Evolutionary conservation across 2,329 filamentous ascomycete species (phyloP).

Genomic region (Colletotrichum scovillei): DNA sequence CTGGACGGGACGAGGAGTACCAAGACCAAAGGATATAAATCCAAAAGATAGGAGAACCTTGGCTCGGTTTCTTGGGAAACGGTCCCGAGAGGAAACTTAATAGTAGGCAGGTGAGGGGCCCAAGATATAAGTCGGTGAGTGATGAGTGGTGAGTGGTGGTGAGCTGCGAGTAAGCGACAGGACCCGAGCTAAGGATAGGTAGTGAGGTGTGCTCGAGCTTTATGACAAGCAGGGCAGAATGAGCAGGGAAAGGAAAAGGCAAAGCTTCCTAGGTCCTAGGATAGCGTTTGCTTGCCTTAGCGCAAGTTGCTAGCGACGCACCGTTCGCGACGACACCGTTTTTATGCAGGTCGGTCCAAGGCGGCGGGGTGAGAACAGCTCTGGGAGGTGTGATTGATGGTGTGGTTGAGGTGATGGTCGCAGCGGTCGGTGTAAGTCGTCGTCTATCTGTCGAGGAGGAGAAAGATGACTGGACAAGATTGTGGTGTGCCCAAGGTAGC

Average conservation of each 20-base stretch:
- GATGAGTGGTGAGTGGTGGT: slow-evolving; percentile 6
- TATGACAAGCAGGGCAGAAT: slow-evolving; percentile 31
- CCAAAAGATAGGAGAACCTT: neutral
- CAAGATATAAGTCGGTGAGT: slow-evolving; percentile 32
- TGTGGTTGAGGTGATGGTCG: neutral
- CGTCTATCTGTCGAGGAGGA: neutral
- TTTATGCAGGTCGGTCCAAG: slow-evolving; percentile 24
- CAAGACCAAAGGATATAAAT: neutral
- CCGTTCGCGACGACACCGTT: slow-evolving; percentile 32
- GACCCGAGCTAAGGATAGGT: slow-evolving; percentile 3
- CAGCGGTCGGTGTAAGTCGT: neutral
- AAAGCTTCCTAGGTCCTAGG: neutral
- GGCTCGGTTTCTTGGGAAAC: slow-evolving; percentile 12
- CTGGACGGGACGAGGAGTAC: neutral
- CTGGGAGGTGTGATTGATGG: neutral
- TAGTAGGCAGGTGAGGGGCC: slow-evolving; percentile 16
- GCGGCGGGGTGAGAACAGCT: neutral
- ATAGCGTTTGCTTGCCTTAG: slow-evolving; percentile 32
- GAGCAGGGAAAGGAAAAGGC: neutral
- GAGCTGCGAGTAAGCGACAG: slow-evolving; percentile 11
- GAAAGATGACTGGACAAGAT: neutral
- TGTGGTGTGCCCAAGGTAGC: neutral
- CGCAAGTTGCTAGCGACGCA: slow-evolving; percentile 31
- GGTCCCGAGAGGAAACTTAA: neutral
- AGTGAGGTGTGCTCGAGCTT: slow-evolving; percentile 33